phyloP scores from a whole-genome alignment of 345 rosid genomes.

The Xanthoceras sorbifolium region DNA sequence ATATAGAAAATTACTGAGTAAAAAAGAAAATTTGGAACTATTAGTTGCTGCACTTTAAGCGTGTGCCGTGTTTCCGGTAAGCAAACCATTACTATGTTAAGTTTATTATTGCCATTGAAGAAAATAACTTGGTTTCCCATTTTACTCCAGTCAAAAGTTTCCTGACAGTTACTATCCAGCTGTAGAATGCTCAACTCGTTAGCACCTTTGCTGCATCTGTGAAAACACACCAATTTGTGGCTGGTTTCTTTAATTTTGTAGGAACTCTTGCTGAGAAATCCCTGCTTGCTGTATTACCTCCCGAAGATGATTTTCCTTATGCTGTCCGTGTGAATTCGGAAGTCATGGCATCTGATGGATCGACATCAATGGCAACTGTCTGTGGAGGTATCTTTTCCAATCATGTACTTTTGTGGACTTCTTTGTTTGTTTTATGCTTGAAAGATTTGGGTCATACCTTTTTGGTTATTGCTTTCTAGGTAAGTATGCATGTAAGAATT shows the following conservation, averaged over 20 bases:
- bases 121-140: neutral
- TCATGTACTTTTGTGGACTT: neutral
- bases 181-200: neutral
- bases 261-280: constrained; percentile 99
- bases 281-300: constrained; percentile 83
- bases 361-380: constrained; percentile 97
- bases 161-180: neutral
- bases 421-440: constrained; percentile 15
- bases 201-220: neutral
- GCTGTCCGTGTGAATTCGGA: constrained; percentile 89
- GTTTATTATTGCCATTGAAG: neutral
- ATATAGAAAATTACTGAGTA: neutral
- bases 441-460: neutral
- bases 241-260: constrained; percentile 32
- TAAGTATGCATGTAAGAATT: neutral
- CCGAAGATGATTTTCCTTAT: constrained; percentile 77
- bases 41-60: neutral
- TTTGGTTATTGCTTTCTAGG: neutral
- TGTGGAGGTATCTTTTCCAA: constrained; percentile 72
- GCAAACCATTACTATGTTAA: neutral
- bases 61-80: neutral
- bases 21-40: neutral
- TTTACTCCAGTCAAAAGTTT: neutral
- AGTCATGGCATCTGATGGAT: constrained; percentile 99
- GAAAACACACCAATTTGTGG: constrained; percentile 2